Evolutionary conservation across 2,329 filamentous ascomycete species (phyloP), one percentile per base, ranked within the genome.

Genomic region (Monilinia polystroma): DNA sequence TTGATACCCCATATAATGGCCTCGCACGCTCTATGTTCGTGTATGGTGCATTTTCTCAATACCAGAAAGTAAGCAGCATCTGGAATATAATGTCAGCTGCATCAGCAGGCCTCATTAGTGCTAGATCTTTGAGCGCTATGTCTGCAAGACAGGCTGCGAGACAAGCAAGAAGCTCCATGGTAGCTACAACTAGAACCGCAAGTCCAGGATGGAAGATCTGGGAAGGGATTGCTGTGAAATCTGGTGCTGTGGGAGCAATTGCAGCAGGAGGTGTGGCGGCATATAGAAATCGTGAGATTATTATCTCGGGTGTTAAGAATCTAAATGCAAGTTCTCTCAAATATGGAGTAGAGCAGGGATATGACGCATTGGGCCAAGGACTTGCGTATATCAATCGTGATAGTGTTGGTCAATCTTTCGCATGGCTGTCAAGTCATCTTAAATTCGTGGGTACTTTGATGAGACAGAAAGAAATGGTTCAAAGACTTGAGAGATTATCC

Each of bases 361-460:
- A 66, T 41, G 65, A 55, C 54, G 58, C 58, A 43, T 79, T 82
- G 59, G 76, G 81, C 32, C 69, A 85, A 68, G 84, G 83, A 2
- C 78, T 85, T 11, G 83, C 83, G 14, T 86, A 86, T 70, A 80
- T 86, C 74, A 86, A 85, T 74, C 79, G 83, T 8, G 83, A 84
- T 18, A 85, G 83, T 53, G 83, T 86, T 2, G 87, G 87, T 2
- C 84, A 87, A 65, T 91, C 91, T 1, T 90, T 92, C 71, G 85
- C 83, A 23, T 96, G 92, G 88, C 86, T 93, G 4, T 87, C 89
- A 0, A 90, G 90, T 20, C 93, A 97, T 77, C 85, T 96, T 63
- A 91, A 92, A 47, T 97, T 96, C 73, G 90, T 96, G 1, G 91
- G 92, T 0, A 89, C 90, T 56, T 82, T 97, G 2, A 84, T 92